Evolutionary conservation across 192 early-diverging fungal genomes (phyloP).

Genomic region (Backusella macrospora): DNA sequence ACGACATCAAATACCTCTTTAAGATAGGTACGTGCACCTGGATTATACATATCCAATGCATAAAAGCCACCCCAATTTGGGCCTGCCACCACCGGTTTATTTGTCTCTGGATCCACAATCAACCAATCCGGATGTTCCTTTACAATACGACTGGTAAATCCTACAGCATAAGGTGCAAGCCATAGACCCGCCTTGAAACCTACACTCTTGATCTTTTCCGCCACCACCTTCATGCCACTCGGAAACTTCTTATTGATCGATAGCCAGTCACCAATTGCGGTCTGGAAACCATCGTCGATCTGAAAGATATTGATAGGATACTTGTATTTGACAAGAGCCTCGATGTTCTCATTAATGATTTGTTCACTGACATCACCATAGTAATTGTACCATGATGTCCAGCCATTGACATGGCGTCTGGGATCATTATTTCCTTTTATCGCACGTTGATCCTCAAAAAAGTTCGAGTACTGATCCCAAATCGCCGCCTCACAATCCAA

Average conservation of each 20-base stretch:
- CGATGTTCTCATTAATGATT: slow-evolving; percentile 43
- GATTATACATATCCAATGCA: slow-evolving; percentile 51
- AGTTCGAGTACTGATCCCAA: slow-evolving; percentile 40
- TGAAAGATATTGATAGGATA: slow-evolving; percentile 57
- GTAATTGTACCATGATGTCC: slow-evolving; percentile 58
- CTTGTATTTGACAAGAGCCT: slow-evolving; percentile 21
- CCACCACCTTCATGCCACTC: slow-evolving; percentile 45
- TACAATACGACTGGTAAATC: slow-evolving; percentile 40
- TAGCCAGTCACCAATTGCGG: slow-evolving; percentile 55
- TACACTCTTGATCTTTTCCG: slow-evolving; percentile 35
- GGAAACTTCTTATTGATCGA: slow-evolving; percentile 49
- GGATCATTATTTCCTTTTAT: slow-evolving; percentile 27
- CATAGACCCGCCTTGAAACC: slow-evolving; percentile 50
- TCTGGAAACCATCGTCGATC: slow-evolving; percentile 56
- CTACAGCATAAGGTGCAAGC: slow-evolving; percentile 53
- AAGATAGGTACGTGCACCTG: slow-evolving; percentile 39
- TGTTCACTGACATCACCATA: slow-evolving; percentile 53
- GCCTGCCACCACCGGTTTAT: slow-evolving; percentile 31
- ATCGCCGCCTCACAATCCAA: slow-evolving; percentile 25
- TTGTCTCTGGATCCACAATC: slow-evolving; percentile 22
- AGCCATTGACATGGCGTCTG: slow-evolving; percentile 44
- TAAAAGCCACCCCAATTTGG: slow-evolving; percentile 48
- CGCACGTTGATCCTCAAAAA: slow-evolving; percentile 28
- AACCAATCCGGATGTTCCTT: slow-evolving; percentile 52
- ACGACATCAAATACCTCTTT: slow-evolving; percentile 46